These are phyloP conservation scores for Apiospora saccharicola DNA, from an alignment of 2,329 filamentous ascomycete species.

Conservation along the genomic window DNA sequence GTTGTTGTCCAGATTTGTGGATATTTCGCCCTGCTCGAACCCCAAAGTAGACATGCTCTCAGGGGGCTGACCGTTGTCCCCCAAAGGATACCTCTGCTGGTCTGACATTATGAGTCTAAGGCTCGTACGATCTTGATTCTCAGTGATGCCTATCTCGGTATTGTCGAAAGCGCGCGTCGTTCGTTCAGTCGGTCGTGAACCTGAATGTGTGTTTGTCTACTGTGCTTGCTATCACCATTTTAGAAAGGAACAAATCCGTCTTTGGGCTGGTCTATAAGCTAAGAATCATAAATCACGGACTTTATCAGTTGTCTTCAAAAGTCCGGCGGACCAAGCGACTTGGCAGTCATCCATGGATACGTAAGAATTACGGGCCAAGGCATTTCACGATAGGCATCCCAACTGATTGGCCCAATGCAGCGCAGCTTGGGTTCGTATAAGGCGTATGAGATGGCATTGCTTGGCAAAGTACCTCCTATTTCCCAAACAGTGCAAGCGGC, in stretches of 20 bases:
- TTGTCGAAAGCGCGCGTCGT: too few species aligned
- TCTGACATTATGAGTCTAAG: background rate
- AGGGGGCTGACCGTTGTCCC: background rate
- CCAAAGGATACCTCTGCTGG: background rate
- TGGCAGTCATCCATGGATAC: background rate
- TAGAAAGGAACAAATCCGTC: too few species aligned
- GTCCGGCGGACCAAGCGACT: background rate
- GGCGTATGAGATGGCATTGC: background rate
- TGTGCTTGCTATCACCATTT: background rate
- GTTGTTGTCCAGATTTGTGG: background rate
- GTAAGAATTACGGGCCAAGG: background rate
- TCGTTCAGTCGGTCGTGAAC: too few species aligned
- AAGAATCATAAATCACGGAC: background rate
- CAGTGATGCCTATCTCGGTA: too few species aligned
- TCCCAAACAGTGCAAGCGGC: background rate
- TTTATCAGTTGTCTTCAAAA: background rate
- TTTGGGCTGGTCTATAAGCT: rapidly evolving
- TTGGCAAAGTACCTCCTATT: background rate
- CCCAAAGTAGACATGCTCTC: background rate
- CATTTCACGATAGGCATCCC: background rate
- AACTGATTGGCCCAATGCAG: background rate
- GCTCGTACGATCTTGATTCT: too few species aligned
- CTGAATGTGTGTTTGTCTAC: too few species aligned
- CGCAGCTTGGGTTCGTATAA: background rate
- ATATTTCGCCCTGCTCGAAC: background rate